Base-by-base conservation (phyloP, 805 yeast species). In the Yarrowia sp. region DNA sequence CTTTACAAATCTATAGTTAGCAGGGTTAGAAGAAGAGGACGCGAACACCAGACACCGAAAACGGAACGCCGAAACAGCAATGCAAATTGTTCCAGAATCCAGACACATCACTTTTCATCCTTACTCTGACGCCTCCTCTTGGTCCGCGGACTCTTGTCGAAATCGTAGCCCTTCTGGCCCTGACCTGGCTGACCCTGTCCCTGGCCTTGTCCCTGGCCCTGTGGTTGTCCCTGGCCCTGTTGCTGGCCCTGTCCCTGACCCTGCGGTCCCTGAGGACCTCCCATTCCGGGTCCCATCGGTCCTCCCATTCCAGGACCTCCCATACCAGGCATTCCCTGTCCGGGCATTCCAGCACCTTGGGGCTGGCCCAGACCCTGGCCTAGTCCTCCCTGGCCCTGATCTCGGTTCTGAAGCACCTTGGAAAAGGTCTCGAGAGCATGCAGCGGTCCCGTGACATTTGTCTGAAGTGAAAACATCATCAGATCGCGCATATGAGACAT, bases 401-500 rank as follows among this genome's bases (percentile, higher is more conserved):
- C 26, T 70, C 68, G 6, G 77, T 76, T 26, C 75, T 76, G 71
- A 41, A 76, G 73, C 21, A 74, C 67, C 26, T 65, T 68, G 21
- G 73, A 73, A 21, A 76, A 71, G 12, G 62, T 22, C 70, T 73
- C 67, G 56, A 72, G 67, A 52, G 72, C 67, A 62, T 71, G 66
- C 51, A 69, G 36, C 12, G 74, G 69, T 0, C 72, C 68, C 7
- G 69, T 64, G 36, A 67, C 36, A 67, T 68, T 68, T 24, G 71
- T 62, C 51, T 74, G 71, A 4, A 70, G 76, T 10, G 89, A 81
- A 68, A 80, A 84, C 11, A 80, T 77, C 85, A 89, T 85, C 64
- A 91, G 76, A 6, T 88, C 85, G 64, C 83, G 81, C 67, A 90
- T 79, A 67, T 84, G 83, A 0, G 91, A 80, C 90, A 91, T 88